phyloP scores from a whole-genome alignment of 108 stramenopile species.

The Schizochytrium sp. region DNA sequence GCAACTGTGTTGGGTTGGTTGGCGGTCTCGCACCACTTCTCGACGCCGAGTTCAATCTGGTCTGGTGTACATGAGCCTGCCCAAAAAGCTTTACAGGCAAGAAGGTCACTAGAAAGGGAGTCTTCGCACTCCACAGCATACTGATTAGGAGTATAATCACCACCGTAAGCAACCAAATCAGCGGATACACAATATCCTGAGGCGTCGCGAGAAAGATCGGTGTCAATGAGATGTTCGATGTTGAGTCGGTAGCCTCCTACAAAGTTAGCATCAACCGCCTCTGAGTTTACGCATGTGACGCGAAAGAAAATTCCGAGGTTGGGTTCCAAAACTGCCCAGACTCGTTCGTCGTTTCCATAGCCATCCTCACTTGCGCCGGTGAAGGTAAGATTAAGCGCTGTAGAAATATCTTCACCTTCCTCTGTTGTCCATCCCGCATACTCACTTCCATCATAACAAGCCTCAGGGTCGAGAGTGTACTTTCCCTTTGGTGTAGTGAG shows the following conservation, averaged over 20 bases:
- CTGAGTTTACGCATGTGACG: not conserved
- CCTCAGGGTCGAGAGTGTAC: slow-evolving; percentile 26
- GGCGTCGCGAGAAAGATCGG: not conserved
- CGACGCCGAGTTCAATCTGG: slow-evolving; percentile 11
- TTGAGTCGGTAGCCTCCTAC: slow-evolving; percentile 18
- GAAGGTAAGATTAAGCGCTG: not conserved
- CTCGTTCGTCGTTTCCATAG: not conserved
- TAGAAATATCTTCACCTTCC: not conserved
- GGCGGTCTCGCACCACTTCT: slow-evolving; percentile 48
- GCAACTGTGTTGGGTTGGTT: not conserved
- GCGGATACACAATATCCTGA: not conserved
- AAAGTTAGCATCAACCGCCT: not conserved
- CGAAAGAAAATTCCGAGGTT: not conserved
- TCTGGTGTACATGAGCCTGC: not conserved
- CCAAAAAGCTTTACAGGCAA: not conserved
- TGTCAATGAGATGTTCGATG: slow-evolving; percentile 24
- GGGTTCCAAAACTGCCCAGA: not conserved
- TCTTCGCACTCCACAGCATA: slow-evolving; percentile 18
- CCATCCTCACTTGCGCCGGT: slow-evolving; percentile 3
- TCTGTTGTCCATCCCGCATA: not conserved
- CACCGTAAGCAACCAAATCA: not conserved
- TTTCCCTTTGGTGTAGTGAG: not conserved
- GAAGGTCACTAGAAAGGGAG: not conserved
- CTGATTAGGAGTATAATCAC: not conserved
- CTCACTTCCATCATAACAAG: not conserved